phyloP scores from a whole-genome alignment of 83 land plant genomes.

The Picea abies region DNA sequence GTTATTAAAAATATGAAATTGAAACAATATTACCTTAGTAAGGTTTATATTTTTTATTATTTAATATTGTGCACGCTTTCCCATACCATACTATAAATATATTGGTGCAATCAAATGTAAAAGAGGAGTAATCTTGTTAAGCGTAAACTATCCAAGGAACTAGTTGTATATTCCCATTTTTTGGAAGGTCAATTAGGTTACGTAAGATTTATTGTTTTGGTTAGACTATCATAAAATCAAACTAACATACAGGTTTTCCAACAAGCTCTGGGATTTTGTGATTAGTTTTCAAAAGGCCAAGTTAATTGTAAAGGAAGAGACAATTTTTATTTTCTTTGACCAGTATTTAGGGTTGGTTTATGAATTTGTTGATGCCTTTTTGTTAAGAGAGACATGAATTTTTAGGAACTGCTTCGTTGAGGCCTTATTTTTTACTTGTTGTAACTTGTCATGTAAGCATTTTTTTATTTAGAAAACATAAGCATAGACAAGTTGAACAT shows the following conservation, averaged over 20 bases:
- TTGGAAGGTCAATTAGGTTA: too few relatives aligned
- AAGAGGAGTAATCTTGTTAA: not conserved
- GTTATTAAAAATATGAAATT: constrained; percentile 80
- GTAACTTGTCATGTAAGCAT: not conserved
- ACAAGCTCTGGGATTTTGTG: not conserved
- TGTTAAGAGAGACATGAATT: not conserved
- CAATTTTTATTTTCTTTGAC: not conserved
- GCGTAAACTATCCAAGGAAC: not conserved
- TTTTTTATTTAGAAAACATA: not conserved
- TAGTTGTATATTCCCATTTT: not conserved
- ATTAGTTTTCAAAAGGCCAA: not conserved
- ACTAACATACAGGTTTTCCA: not conserved
- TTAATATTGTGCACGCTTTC: not conserved
- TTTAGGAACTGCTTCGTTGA: not conserved
- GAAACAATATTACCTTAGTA: not conserved
- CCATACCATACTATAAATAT: not conserved
- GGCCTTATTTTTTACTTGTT: not conserved
- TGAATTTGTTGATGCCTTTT: not conserved
- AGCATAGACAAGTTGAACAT: too few relatives aligned
- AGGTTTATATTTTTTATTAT: not conserved
- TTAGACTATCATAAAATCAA: not conserved
- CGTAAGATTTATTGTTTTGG: not conserved
- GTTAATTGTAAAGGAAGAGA: not conserved
- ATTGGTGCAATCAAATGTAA: not conserved
- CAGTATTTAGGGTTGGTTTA: not conserved